Percentiles rank a stretch among this genome's conserved stretches.
Conservation (phyloP, 2,329 filamentous ascomycete genomes). For the Aspergillus vadensis region DNA sequence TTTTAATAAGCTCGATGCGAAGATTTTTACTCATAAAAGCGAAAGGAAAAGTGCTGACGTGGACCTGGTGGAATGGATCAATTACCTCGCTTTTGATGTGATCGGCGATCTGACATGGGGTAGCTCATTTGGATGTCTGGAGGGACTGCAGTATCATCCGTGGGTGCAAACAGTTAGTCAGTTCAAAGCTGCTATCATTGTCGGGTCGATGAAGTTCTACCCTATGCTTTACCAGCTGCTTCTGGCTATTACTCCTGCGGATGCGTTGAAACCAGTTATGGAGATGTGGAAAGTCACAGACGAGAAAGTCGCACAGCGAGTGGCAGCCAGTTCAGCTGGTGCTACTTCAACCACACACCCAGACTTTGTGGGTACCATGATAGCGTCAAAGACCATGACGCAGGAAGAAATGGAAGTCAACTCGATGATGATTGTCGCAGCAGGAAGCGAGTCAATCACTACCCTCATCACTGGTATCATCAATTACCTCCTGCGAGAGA, state of each 20-base stretch:
- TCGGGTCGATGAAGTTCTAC: conserved; percentile 3
- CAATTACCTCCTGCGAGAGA: conserved; percentile 6
- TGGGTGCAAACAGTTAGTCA: conserved; percentile 10
- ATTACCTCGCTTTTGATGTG: conserved; percentile 17
- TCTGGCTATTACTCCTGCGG: not conserved
- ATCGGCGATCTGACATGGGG: conserved; percentile 15
- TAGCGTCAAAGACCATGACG: not conserved
- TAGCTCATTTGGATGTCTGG: conserved; percentile 8
- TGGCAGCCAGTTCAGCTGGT: not conserved
- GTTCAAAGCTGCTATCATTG: not conserved
- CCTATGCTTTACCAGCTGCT: not conserved
- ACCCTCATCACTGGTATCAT: conserved; percentile 7
- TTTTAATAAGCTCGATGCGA: too few relatives aligned
- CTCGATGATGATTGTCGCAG: conserved; percentile 2
- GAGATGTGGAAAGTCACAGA: not conserved
- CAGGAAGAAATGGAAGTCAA: conserved; percentile 12
- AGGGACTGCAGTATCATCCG: not conserved
- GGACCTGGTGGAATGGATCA: conserved; percentile 15
- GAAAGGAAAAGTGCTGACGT: not conserved
- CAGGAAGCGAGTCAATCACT: conserved; percentile 13
- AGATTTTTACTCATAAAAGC: too few relatives aligned
- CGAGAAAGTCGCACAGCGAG: not conserved
- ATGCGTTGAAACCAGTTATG: not conserved
- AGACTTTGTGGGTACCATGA: conserved; percentile 5
- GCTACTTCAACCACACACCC: too few relatives aligned